Base-by-base conservation (phyloP, 2,329 filamentous ascomycete species). In the Aspergillus aculeatus region DNA sequence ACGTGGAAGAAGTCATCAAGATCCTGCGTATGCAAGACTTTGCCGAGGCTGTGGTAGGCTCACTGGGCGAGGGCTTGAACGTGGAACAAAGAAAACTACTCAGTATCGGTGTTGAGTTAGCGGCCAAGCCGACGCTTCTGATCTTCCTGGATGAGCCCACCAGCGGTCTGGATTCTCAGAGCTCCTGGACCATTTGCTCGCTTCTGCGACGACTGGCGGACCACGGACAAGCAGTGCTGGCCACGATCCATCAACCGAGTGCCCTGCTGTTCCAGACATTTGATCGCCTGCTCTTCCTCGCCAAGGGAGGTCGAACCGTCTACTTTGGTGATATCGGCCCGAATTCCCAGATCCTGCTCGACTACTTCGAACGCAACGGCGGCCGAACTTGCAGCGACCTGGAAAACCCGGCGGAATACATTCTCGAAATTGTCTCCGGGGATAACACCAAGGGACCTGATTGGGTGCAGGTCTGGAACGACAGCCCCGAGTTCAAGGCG, bases 121-220 rank as follows among this genome's bases (percentile, higher is more conserved):
- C 91, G 32, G 93, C 93, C 4, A 96, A 95, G 78, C 93, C 93
- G 3, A 87, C 89, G 21, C 82, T 96, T 54, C 81, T 96, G 56
- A 84, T 96, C 35, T 96, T 96, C 77, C 85, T 96, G 52, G 93
- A 97, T 69, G 93, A 97, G 74, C 93, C 93, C 11, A 96, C 93
- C 2, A 71, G 92, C 47, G 93, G 93, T 78, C 85, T 96, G 5
- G 93, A 96, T 74, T 91, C 87, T 61, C 92, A 96, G 75, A 96
- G 91, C 3, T 93, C 92, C 0, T 96, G 91, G 91, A 89, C 91
- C 63, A 96, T 96, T 70, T 83, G 91, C 54, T 86, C 89, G 66
- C 84, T 96, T 21, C 83, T 97, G 47, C 88, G 94, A 75, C 96
- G 94, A 78, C 82, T 97, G 38, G 91, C 92, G 66, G 90, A 95